Percentiles rank a stretch among this genome's conserved stretches.
These are phyloP conservation scores for Botrytis deweyae DNA, from an alignment of 2,329 filamentous ascomycete species.

Conservation along the genomic window DNA sequence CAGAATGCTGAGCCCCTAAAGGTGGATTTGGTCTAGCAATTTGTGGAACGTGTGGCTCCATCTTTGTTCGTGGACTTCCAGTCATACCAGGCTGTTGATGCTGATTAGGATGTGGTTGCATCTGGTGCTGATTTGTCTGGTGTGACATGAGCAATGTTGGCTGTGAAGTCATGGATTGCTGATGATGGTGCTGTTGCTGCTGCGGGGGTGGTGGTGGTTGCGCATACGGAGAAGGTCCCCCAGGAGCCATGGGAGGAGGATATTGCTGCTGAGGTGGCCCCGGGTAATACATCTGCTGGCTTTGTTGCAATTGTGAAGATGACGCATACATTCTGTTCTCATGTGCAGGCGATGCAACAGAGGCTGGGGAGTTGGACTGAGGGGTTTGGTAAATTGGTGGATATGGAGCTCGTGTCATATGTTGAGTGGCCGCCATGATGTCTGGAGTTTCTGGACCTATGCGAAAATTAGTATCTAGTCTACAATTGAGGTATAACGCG, in stretches of 20 bases:
- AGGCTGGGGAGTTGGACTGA: constrained; percentile 91
- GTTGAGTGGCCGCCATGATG: constrained; percentile 64
- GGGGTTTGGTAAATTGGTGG: constrained; percentile 90
- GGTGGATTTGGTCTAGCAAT: constrained; percentile 59
- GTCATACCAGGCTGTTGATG: constrained; percentile 60
- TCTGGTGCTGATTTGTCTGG: constrained; percentile 53
- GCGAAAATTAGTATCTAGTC: constrained; percentile 26
- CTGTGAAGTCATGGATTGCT: constrained; percentile 62
- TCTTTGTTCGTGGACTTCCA: constrained; percentile 62
- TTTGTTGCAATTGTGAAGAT: constrained; percentile 74
- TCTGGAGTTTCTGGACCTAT: constrained; percentile 54
- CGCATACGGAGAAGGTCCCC: constrained; percentile 58
- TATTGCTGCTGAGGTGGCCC: constrained; percentile 57
- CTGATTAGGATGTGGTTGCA: constrained; percentile 56
- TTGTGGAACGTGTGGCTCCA: constrained; percentile 61
- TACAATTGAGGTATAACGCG: constrained; percentile 23
- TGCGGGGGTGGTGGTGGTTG: constrained; percentile 51
- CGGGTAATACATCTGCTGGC: constrained; percentile 72
- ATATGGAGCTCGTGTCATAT: constrained; percentile 73
- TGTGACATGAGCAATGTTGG: constrained; percentile 68
- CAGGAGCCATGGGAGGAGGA: constrained; percentile 63
- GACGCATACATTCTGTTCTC: constrained; percentile 87
- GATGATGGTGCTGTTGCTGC: constrained; percentile 40
- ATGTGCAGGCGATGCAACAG: constrained; percentile 87
- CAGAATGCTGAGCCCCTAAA: constrained; percentile 45